Evolutionary conservation across 2,329 filamentous ascomycete genomes (phyloP), one percentile per base, ranked within the genome.

Genomic region (Zasmidium citrigriseum): DNA sequence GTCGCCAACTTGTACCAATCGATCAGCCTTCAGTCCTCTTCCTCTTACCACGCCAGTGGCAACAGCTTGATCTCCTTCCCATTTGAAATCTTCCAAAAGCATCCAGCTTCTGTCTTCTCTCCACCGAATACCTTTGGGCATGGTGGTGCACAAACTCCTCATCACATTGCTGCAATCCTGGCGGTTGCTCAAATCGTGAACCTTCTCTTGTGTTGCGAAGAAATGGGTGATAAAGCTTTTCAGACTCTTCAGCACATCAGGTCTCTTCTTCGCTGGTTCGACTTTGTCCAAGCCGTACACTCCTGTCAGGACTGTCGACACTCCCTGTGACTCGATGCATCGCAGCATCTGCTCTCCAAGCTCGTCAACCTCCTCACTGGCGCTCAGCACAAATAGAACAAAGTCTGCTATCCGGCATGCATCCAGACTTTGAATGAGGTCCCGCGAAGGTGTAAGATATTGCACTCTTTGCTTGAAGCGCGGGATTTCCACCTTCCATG

Each of bases 101-200:
- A 99, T 91, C 90, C 95, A 99, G 68, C 92, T 96, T 66, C 95
- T 85, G 64, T 96, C 91, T 53, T 99, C 95, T 67, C 95, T 86
- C 95, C 95, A 99, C 63, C 88, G 82, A n/a, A 99, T 85, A 0
- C 95, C 95, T 78, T 96, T 98, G 11, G 95, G 93, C 46, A 89
- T 92, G 34, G 89, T 91, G 64, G 88, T 96, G 80, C 95, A 99
- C 16, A 99, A 79, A 24, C 92, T 93, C 53, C 96, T 86, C 75
- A 98, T 89, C 38, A 96, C 80, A 72, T 97, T 98, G 52, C 91
- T 86, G 72, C 90, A 93, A 73, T 99, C 95, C 72, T 96, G 92
- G 70, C 90, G 84, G 62, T 85, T 93, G 71, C 96, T 92, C 55
- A 97, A 81, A 66, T 87, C 95, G 75, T 93, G 91, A 16, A 99